Evolutionary conservation across 805 yeast species (phyloP), one percentile per base, ranked within the genome.

Genomic region (Candida loeiensis): DNA sequence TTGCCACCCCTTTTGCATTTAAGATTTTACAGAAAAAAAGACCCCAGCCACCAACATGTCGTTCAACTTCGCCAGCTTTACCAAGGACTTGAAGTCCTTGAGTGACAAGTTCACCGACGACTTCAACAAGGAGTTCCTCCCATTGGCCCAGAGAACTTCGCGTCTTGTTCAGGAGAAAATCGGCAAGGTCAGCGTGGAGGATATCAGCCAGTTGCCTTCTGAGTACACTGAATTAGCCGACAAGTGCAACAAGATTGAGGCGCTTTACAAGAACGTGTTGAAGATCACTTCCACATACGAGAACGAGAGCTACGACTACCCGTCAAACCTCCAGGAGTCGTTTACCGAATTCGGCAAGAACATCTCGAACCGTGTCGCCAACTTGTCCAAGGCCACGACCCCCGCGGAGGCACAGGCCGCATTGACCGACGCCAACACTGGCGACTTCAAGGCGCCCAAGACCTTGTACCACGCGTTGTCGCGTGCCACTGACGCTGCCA

Each of bases 351-450:
- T 85, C 44, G 80, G 88, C 38, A 80, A 80, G 62, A 74, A 74
- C 48, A 72, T 86, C 45, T 70, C 81, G 37, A 69, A 73, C 40
- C 77, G 85, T 50, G 82, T 85, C 35, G 70, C 75, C 43, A 84
- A 79, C 45, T 69, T 85, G 45, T 76, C 89, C 13, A 76, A 74
- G 55, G 95, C 89, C 11, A 74, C 82, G 35, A 73, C 84, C 17
- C 86, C 91, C 1, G 74, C 79, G n/a, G 95, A 86, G 58, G 91
- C 90, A 4, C 93, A 86, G 65, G 77, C 84, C 11, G 84, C 86
- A 11, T 58, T 69, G 46, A 65, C 84, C 29, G 66, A 75, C 39
- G 61, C 66, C 12, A 45, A 48, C 13, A 54, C 53, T 8, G 66
- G 70, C 18, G 69, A 69, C 49, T 63, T 80, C 56, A 67, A 74